Evolutionary conservation across 2,329 filamentous ascomycete species (phyloP).

Genomic region (Ophiostoma fasciatum): DNA sequence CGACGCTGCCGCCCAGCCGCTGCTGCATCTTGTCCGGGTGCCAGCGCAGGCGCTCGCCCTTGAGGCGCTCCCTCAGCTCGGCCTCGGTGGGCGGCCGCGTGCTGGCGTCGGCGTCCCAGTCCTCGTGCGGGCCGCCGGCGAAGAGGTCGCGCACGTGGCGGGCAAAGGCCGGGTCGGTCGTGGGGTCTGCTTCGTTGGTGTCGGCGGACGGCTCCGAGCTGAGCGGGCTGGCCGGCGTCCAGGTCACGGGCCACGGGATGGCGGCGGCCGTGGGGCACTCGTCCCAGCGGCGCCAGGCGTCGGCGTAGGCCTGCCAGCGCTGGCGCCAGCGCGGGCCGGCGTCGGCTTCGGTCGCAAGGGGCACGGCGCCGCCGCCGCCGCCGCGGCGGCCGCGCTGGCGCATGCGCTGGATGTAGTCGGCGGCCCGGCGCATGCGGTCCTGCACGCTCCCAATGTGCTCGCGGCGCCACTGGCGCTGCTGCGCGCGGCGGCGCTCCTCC

Average conservation of each 20-base stretch:
- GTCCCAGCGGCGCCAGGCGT: constrained; percentile 46
- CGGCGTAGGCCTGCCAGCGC: constrained; percentile 50
- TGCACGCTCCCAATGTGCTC: constrained; percentile 41
- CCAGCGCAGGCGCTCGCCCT: constrained; percentile 81
- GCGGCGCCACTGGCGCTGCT: constrained; percentile 19
- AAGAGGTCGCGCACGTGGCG: constrained; percentile 57
- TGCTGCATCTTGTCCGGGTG: constrained; percentile 98
- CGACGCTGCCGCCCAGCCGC: constrained; percentile 55
- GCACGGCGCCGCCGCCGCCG: constrained; percentile 52
- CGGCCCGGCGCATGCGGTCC: constrained; percentile 49
- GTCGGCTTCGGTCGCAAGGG: too few species aligned
- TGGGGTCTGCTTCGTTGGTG: too few species aligned
- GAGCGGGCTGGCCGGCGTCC: neutral
- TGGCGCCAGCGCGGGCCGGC: constrained; percentile 41
- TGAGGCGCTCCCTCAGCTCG: constrained; percentile 41
- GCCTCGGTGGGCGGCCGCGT: constrained; percentile 25
- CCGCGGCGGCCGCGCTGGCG: constrained; percentile 38
- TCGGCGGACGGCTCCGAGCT: neutral
- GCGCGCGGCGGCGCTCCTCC: constrained; percentile 35
- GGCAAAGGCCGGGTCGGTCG: too few species aligned
- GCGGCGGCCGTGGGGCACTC: constrained; percentile 12
- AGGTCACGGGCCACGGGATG: constrained; percentile 51
- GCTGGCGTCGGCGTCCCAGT: constrained; percentile 7
- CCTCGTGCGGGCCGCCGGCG: constrained; percentile 28
- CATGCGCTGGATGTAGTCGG: constrained; percentile 41